Conservation (phyloP, 768 basidiomycete genomes). For the Dictyophora rubrovolvata region DNA sequence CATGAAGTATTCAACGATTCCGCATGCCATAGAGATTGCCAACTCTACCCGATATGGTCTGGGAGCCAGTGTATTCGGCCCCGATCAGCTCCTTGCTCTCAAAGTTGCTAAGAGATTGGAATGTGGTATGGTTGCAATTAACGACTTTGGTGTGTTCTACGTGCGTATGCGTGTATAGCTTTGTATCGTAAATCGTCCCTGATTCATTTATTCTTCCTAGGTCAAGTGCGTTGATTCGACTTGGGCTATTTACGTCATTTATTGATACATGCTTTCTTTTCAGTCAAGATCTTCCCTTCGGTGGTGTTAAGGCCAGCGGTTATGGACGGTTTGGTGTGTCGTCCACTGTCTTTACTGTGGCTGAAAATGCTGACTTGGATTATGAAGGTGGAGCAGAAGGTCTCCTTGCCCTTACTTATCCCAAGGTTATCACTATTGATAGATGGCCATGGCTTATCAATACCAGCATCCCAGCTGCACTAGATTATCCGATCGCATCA, state of each 20-base stretch:
- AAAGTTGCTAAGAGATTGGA: constrained; percentile 73
- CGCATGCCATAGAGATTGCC: constrained; percentile 80
- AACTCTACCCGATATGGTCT: constrained; percentile 85
- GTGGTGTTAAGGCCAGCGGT: constrained; percentile 83
- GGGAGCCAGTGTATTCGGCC: constrained; percentile 91
- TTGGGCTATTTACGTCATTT: not conserved
- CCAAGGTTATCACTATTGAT: constrained; percentile 82
- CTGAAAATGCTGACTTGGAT: constrained; percentile 11
- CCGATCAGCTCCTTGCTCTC: constrained; percentile 65
- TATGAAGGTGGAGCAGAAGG: constrained; percentile 82
- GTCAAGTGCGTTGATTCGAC: constrained; percentile 41
- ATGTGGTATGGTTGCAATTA: constrained; percentile 95
- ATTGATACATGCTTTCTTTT: constrained; percentile 18
- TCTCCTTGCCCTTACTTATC: constrained; percentile 74
- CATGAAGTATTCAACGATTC: constrained; percentile 72
- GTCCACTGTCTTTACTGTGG: constrained; percentile 4
- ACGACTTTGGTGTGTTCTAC: constrained; percentile 88
- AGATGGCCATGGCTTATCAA: constrained; percentile 75
- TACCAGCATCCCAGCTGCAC: constrained; percentile 73
- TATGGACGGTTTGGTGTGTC: constrained; percentile 85
- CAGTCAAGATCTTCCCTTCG: constrained; percentile 91
- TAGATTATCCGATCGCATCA: constrained; percentile 82
- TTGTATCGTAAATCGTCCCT: not conserved
- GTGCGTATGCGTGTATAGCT: constrained; percentile 31
- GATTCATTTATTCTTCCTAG: constrained; percentile 29